Conservation (phyloP, 164 flowering plant genomes). For the Chimonanthus salicifolius region DNA sequence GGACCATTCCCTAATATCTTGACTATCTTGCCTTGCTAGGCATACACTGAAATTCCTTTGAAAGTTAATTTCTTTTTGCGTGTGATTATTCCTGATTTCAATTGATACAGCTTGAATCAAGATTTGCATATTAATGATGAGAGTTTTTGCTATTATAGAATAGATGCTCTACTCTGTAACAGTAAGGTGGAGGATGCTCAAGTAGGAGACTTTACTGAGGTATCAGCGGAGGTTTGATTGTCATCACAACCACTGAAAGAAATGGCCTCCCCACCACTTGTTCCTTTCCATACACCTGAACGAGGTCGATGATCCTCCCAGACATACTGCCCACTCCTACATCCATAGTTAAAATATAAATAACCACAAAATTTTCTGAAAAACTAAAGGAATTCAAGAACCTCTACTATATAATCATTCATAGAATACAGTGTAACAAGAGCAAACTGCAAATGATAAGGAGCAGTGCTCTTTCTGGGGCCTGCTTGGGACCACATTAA, state of each 20-base stretch:
- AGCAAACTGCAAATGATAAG: too few relatives aligned
- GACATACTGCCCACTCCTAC: constrained; percentile 59
- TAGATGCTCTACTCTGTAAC: neutral
- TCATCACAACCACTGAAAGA: constrained; percentile 92
- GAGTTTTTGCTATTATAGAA: neutral
- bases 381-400: neutral
- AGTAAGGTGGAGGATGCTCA: neutral
- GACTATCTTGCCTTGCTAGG: neutral
- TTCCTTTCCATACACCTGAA: constrained; percentile 78
- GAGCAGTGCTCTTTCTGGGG: too few relatives aligned
- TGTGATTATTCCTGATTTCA: neutral
- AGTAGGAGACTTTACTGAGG: constrained; percentile 37
- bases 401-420: neutral
- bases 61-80: neutral
- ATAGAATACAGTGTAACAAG: too few relatives aligned
- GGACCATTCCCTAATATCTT: neutral
- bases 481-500: too few relatives aligned
- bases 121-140: neutral
- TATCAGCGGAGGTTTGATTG: constrained; percentile 82
- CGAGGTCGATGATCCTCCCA: constrained; percentile 96
- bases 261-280: constrained; percentile 79
- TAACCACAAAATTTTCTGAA: neutral
- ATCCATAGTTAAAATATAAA: constrained; percentile 8
- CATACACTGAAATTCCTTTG: too few relatives aligned
- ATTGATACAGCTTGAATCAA: neutral